These are phyloP conservation scores for Ramalina peruviana DNA, from an alignment of 495 filamentous ascomycete genomes.

Conservation along the genomic window DNA sequence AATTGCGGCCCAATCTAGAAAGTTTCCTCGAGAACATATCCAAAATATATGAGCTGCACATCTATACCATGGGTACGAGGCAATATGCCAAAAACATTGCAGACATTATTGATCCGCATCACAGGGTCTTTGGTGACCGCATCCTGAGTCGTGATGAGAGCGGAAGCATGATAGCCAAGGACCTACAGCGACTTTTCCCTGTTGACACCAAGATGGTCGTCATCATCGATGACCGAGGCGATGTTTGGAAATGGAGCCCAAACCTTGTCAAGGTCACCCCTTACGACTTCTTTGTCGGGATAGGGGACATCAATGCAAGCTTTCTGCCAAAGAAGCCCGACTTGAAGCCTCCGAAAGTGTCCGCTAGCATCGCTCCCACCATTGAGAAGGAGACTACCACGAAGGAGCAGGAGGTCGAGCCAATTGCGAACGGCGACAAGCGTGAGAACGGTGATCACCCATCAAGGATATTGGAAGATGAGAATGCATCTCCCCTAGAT, in stretches of 20 bases:
- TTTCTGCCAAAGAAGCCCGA: slow-evolving; percentile 86
- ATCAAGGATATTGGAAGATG: neutral
- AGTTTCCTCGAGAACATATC: slow-evolving; percentile 70
- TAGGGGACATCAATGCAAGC: slow-evolving; percentile 97
- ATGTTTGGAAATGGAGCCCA: slow-evolving; percentile 92
- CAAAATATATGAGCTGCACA: slow-evolving; percentile 81
- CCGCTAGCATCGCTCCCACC: slow-evolving; percentile 8
- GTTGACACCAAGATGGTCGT: slow-evolving; percentile 98
- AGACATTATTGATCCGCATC: slow-evolving; percentile 79
- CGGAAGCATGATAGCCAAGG: slow-evolving; percentile 81
- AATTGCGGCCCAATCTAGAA: slow-evolving; percentile 83
- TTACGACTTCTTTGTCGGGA: slow-evolving; percentile 96
- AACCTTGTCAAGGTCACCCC: slow-evolving; percentile 91
- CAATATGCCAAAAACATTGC: slow-evolving; percentile 88
- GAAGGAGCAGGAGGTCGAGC: slow-evolving; percentile 8
- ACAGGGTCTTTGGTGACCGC: slow-evolving; percentile 80
- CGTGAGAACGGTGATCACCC: neutral
- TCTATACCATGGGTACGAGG: slow-evolving; percentile 98
- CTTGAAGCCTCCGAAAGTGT: slow-evolving; percentile 29
- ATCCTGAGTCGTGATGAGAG: slow-evolving; percentile 96
- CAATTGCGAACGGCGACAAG: slow-evolving; percentile 1
- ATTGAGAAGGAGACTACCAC: slow-evolving; percentile 15
- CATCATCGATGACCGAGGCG: slow-evolving; percentile 93
- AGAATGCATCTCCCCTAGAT: slow-evolving; percentile 45
- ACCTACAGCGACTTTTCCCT: slow-evolving; percentile 80